Conservation (phyloP, 2,329 filamentous ascomycete genomes). For the Akanthomyces dipterigenus region DNA sequence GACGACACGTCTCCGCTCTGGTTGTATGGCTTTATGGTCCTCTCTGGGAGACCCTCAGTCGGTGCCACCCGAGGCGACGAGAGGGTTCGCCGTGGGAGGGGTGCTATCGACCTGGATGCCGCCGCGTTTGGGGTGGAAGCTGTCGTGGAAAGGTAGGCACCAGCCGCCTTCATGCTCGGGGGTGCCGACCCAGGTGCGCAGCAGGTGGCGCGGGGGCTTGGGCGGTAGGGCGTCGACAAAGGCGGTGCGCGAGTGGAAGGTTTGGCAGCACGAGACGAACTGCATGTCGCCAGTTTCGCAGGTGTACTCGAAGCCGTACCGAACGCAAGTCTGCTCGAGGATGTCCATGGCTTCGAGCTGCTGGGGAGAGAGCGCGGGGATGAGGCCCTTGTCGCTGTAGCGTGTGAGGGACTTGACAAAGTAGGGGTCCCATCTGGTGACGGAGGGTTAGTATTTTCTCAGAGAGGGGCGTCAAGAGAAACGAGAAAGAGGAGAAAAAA, state of each 20-base stretch:
- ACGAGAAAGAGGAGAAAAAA: not conserved
- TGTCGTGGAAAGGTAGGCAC: slow-evolving; percentile 77
- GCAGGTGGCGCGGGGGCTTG: slow-evolving; percentile 65
- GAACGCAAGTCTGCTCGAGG: slow-evolving; percentile 62
- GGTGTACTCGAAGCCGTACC: slow-evolving; percentile 20
- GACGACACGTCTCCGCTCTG: not conserved
- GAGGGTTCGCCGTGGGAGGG: slow-evolving; percentile 52
- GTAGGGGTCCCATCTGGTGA: slow-evolving; percentile 84
- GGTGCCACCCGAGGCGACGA: slow-evolving; percentile 7
- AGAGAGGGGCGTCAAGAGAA: not conserved
- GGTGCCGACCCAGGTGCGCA: slow-evolving; percentile 78
- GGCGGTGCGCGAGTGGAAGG: slow-evolving; percentile 12
- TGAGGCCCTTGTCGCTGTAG: slow-evolving; percentile 65
- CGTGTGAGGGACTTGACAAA: slow-evolving; percentile 69
- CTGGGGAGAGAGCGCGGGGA: slow-evolving; percentile 63
- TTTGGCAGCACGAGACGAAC: slow-evolving; percentile 36
- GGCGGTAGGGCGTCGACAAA: slow-evolving; percentile 50
- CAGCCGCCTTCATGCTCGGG: slow-evolving; percentile 79
- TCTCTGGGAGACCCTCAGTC: not conserved
- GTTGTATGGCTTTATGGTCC: not conserved
- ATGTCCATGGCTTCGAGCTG: slow-evolving; percentile 58
- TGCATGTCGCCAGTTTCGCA: slow-evolving; percentile 74
- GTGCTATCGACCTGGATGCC: slow-evolving; percentile 83
- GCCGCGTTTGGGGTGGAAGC: slow-evolving; percentile 75
- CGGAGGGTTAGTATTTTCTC: not conserved